Conservation (phyloP, 345 rosid genomes). For the Eucalyptus curtisii region DNA sequence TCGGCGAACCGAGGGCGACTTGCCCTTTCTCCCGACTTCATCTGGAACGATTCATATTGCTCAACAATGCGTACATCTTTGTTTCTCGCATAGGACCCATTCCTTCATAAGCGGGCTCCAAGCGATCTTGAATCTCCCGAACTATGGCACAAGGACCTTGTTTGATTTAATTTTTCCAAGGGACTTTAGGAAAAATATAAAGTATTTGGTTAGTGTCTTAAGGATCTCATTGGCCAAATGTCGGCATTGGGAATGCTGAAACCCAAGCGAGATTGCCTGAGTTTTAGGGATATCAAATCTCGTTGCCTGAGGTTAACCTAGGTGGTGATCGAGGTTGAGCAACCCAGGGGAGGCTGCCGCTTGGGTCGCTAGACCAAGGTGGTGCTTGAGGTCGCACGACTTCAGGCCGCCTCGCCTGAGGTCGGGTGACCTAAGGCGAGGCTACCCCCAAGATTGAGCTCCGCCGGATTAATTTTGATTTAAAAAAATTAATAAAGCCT, state of each 20-base stretch:
- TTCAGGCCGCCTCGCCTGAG: too few relatives aligned
- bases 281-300: too few relatives aligned
- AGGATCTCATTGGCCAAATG: too few relatives aligned
- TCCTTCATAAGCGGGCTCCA: not conserved
- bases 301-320: too few relatives aligned
- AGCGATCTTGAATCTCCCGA: not conserved
- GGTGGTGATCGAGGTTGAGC: too few relatives aligned
- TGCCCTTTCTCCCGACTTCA: not conserved
- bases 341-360: too few relatives aligned
- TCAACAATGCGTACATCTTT: not conserved
- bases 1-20: not conserved
- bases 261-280: rapidly evolving
- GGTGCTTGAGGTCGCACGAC: too few relatives aligned
- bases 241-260: rapidly evolving
- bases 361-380: too few relatives aligned
- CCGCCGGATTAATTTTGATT: rapidly evolving
- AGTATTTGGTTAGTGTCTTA: rapidly evolving
- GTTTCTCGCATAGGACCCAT: not conserved
- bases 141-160: not conserved
- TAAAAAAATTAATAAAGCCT: too few relatives aligned
- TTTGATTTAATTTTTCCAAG: rapidly evolving
- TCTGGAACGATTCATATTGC: not conserved
- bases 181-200: too few relatives aligned
- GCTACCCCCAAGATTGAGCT: rapidly evolving
- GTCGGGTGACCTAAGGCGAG: rapidly evolving